Evolutionary conservation across 805 yeast genomes (phyloP).

Genomic region (Candida lessepsii): DNA sequence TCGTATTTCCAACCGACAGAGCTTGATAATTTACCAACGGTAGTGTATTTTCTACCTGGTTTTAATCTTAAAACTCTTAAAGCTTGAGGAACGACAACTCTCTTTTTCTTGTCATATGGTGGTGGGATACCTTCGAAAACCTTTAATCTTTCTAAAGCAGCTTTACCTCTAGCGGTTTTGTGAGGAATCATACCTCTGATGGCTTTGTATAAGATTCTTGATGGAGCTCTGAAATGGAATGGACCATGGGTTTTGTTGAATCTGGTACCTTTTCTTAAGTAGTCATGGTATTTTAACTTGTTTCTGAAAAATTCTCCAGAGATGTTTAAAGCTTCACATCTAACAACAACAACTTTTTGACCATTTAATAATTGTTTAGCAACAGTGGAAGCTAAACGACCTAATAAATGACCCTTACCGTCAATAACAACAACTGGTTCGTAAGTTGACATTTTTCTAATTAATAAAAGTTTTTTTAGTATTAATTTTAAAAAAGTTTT

Average conservation of each 20-base stretch:
- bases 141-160: constrained; percentile 99
- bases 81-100: constrained; percentile 99
- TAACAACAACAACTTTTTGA: constrained; percentile 95
- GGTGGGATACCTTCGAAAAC: constrained; percentile 99
- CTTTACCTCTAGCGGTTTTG: constrained; percentile 99
- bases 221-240: constrained; percentile 99
- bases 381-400: constrained; percentile 98
- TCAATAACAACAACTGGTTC: constrained; percentile 98
- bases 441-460: constrained; percentile 65
- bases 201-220: constrained; percentile 99
- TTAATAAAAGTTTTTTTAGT: constrained; percentile 5
- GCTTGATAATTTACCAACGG: constrained; percentile 92
- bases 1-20: constrained; percentile 99
- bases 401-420: constrained; percentile 99
- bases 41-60: constrained; percentile 99
- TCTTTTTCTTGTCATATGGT: constrained; percentile 99
- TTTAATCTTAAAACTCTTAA: constrained; percentile 97
- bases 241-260: constrained; percentile 99
- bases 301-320: constrained; percentile 99
- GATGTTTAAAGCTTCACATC: constrained; percentile 97
- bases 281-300: constrained; percentile 99
- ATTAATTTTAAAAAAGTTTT: neutral
- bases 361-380: constrained; percentile 99
- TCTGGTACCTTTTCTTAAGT: constrained; percentile 98
- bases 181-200: constrained; percentile 99